Base-by-base conservation (phyloP, 305 asterid genomes). In the Fraxinus dipetala region DNA sequence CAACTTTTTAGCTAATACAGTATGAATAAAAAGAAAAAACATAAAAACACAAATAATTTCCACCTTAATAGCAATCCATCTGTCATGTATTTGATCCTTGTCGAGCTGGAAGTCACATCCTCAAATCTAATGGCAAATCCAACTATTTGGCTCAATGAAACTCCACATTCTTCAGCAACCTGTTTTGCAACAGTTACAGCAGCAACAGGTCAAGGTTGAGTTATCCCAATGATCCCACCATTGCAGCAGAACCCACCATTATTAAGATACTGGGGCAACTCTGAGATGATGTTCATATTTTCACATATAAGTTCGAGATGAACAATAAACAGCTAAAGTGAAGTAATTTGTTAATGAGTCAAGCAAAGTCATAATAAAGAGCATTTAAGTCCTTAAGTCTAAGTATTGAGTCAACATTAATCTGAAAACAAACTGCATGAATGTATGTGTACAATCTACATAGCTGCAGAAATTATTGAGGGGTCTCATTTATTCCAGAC, bases 131-230 rank as follows among this genome's bases (percentile, higher is more conserved):
- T 89, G 20, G 98, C 87, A 84, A 93, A 95, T 75, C 99, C 99
- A 81, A 94, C 98, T 82, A 82, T 92, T 89, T 94, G 95, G 72
- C 99, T 98, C 79, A 94, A 76, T 30, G 91, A 16, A 78, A 85
- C 91, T 74, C 95, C 95, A 89, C 91, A 93, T 86, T 95, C 98
- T 89, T 94, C 99, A 13, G 98, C 90, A 80, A 95, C 99, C 85
- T 98, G 91, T 90, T 94, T 93, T 65, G 99, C 98, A 38, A 95
- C 99, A 74, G 98, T 92, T 9, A 92, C 88, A 80, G 98, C 99
- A 67, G 99, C 99, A 85, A 95, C 99, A 82, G 98, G 98, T 81
- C 99, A 90, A 75, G 99, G 98, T 86, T 94, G 99, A 78, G 98
- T 94, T 85, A 95, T 81, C 83, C 98, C 99, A 79, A 95, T 93